Evolutionary conservation across 257 asterid genomes (phyloP).

Genomic region (Salvia splendens): DNA sequence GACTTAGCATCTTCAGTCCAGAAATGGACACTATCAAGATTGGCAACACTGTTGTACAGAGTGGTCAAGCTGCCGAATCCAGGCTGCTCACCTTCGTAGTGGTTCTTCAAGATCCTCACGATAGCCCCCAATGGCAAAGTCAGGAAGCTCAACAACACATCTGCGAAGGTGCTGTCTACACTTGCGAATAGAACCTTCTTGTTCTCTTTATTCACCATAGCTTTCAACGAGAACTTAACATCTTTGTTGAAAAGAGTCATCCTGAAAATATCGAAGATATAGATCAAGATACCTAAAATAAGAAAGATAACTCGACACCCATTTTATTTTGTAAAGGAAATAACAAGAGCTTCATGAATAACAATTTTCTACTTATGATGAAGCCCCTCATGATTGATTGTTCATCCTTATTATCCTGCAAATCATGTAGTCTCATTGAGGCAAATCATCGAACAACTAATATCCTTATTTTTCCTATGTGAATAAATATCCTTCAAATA

Average conservation of each 20-base stretch:
- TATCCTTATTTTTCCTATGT: too few relatives aligned
- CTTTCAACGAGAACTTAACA: conserved; percentile 19
- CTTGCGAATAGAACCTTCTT: conserved; percentile 31
- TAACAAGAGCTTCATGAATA: too few relatives aligned
- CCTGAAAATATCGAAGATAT: not conserved
- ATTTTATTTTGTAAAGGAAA: too few relatives aligned
- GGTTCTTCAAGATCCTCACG: conserved; percentile 1
- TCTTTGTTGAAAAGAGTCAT: not conserved
- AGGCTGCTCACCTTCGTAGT: conserved; percentile 1
- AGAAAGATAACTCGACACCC: too few relatives aligned
- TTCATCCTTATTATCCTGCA: too few relatives aligned
- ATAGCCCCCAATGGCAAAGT: conserved; percentile 34
- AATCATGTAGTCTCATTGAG: too few relatives aligned
- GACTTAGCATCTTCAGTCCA: not conserved
- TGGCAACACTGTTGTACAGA: conserved; percentile 21
- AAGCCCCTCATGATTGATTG: too few relatives aligned
- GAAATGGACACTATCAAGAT: conserved; percentile 14
- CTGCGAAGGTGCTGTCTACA: conserved; percentile 21
- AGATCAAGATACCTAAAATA: too few relatives aligned
- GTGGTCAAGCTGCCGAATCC: conserved; percentile 31
- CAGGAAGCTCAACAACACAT: conserved; percentile 30
- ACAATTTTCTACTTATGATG: too few relatives aligned
- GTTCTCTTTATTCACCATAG: conserved; percentile 22
- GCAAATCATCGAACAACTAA: too few relatives aligned
- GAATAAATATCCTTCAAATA: too few relatives aligned